A percentile compares a stretch with the other conserved stretches of the same genome.
Conservation (phyloP, 2,329 filamentous ascomycete genomes). For the Fusarium pseudocircinatum region DNA sequence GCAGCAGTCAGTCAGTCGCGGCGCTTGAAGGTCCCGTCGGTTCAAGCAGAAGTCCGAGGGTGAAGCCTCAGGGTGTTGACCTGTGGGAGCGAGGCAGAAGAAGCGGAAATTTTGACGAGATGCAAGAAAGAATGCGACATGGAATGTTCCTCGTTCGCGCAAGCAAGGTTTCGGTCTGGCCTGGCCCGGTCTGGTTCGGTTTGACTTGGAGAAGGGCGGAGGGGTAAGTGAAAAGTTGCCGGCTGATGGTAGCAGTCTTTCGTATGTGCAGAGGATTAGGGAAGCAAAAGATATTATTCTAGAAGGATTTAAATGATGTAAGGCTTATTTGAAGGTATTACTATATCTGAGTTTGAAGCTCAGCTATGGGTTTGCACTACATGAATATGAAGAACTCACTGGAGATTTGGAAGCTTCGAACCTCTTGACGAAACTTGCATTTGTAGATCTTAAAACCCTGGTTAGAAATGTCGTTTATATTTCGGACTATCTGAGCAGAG, state of each 20-base stretch:
- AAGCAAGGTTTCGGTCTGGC: conserved; percentile 8
- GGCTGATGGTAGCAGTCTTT: conserved; percentile 9
- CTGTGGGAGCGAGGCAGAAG: background rate
- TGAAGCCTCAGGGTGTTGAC: background rate
- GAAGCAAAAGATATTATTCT: background rate
- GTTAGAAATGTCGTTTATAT: background rate
- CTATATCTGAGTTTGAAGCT: background rate
- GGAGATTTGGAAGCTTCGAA: background rate
- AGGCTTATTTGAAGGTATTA: background rate
- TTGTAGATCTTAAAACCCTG: background rate
- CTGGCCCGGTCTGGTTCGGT: conserved; percentile 10
- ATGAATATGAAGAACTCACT: background rate
- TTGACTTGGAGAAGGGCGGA: conserved; percentile 32
- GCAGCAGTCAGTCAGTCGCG: conserved; percentile 1
- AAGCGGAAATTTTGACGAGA: conserved; percentile 15
- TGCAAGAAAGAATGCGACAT: conserved; percentile 19
- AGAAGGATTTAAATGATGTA: background rate
- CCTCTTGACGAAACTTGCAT: background rate
- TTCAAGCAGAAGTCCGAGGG: background rate
- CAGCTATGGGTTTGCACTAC: background rate
- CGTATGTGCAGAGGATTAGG: background rate
- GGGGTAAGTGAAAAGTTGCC: background rate
- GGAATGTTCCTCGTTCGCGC: background rate
- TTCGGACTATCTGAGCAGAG: background rate
- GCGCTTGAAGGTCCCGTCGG: background rate